These are phyloP conservation scores for Talaromyces funiculosus DNA, from an alignment of 2,329 filamentous ascomycete species.

Conservation along the genomic window DNA sequence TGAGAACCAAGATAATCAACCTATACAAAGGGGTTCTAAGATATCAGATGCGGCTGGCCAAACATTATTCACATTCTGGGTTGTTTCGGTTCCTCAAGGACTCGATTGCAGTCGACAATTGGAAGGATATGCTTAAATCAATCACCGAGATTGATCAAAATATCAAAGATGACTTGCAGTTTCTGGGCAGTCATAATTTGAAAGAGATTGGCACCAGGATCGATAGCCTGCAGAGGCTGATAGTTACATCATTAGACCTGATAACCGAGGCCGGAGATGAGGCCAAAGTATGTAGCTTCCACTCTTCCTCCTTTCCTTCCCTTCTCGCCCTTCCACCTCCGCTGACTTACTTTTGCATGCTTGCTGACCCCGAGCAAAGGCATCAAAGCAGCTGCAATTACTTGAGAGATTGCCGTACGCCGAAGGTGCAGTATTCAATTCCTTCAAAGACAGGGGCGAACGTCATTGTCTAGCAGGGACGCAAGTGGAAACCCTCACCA, in stretches of 20 bases:
- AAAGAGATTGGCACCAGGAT: neutral
- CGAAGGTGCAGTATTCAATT: neutral
- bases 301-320: neutral
- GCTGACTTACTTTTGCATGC: neutral
- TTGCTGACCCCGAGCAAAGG: neutral
- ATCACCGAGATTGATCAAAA: neutral
- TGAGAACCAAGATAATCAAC: neutral
- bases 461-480: neutral
- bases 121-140: neutral
- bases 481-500: neutral
- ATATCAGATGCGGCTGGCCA: neutral
- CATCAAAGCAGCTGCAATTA: neutral
- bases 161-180: neutral
- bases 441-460: neutral
- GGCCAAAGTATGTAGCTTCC: neutral
- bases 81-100: neutral
- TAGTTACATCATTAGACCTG: neutral
- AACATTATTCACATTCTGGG: neutral
- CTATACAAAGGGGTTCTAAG: neutral
- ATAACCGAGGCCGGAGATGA: neutral
- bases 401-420: neutral
- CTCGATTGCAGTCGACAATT: neutral
- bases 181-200: neutral
- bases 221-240: neutral
- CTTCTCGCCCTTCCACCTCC: neutral